These are phyloP conservation scores for Fistulifera solaris DNA, from an alignment of 108 stramenopile species.

Conservation along the genomic window DNA sequence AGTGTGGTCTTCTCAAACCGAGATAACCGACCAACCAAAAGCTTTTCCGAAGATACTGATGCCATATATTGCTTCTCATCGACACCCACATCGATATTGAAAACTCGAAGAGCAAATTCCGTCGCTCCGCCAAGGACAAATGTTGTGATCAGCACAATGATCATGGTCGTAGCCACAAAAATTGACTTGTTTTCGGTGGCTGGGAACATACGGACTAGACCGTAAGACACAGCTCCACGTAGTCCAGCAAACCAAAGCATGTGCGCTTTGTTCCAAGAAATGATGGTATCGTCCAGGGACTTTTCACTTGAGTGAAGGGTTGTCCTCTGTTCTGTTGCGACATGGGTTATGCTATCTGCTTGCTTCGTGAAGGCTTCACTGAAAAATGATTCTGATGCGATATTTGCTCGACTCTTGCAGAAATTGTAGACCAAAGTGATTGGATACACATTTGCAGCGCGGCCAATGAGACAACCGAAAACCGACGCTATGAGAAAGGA, in stretches of 20 bases:
- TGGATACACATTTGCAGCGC: conserved; percentile 68
- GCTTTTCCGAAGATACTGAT: conserved; percentile 11
- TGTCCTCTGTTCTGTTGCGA: too few species aligned
- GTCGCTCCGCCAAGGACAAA: conserved; percentile 54
- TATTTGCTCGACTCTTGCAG: too few species aligned
- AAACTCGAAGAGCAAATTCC: conserved; percentile 26
- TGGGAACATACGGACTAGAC: conserved; percentile 60
- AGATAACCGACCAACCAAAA: neutral
- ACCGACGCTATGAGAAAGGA: conserved; percentile 42
- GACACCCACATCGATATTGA: conserved; percentile 44
- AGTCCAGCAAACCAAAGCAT: conserved; percentile 80
- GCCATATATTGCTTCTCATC: conserved; percentile 44
- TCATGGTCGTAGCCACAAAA: conserved; percentile 56
- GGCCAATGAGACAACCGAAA: conserved; percentile 50
- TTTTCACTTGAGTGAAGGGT: too few species aligned
- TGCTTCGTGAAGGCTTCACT: too few species aligned
- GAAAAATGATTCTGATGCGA: too few species aligned
- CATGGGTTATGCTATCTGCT: neutral
- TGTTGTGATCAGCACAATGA: conserved; percentile 50
- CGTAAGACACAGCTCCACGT: conserved; percentile 76
- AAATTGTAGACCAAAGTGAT: conserved; percentile 46
- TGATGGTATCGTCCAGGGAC: neutral
- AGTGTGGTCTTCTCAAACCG: conserved; percentile 1
- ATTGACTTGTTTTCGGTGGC: conserved; percentile 20
- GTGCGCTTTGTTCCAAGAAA: conserved; percentile 35